Evolutionary conservation across 192 early-diverging fungal genomes (phyloP).

Genomic region (Paraglomus occultum): DNA sequence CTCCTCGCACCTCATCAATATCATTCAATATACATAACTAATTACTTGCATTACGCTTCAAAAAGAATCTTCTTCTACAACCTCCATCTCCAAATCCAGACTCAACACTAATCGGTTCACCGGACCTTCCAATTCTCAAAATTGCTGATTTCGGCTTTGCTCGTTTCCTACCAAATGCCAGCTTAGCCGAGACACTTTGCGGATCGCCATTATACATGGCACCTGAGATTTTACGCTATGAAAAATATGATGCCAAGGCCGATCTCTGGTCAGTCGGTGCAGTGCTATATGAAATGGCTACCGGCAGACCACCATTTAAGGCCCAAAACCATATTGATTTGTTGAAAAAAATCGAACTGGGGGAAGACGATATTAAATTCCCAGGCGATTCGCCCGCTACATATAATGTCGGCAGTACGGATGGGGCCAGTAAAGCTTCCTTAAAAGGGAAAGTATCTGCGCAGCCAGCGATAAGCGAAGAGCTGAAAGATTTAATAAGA

Average conservation of each 20-base stretch:
- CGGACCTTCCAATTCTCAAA: constrained; percentile 77
- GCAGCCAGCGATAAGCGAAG: constrained; percentile 51
- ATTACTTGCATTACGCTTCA: constrained; percentile 5
- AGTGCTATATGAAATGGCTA: constrained; percentile 92
- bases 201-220: constrained; percentile 98
- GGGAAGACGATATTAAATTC: constrained; percentile 81
- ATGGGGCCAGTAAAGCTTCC: constrained; percentile 23
- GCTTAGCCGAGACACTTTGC: constrained; percentile 93
- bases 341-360: constrained; percentile 83
- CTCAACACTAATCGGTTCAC: constrained; percentile 37
- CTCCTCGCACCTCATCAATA: not conserved
- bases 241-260: constrained; percentile 93
- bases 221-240: constrained; percentile 81
- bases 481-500: constrained; percentile 81
- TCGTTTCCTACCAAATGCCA: constrained; percentile 74
- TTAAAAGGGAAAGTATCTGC: not conserved
- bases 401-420: constrained; percentile 28
- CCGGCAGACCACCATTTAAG: constrained; percentile 86
- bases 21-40: constrained; percentile 10
- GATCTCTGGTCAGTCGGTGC: constrained; percentile 98
- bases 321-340: constrained; percentile 94
- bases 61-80: constrained; percentile 78
- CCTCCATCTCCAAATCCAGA: constrained; percentile 46
- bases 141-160: constrained; percentile 99
- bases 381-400: constrained; percentile 59